Percentiles rank a stretch among this genome's conserved stretches.
These are phyloP conservation scores for Akanthomyces uredinophilus DNA, from an alignment of 2,329 filamentous ascomycete species.

Conservation along the genomic window DNA sequence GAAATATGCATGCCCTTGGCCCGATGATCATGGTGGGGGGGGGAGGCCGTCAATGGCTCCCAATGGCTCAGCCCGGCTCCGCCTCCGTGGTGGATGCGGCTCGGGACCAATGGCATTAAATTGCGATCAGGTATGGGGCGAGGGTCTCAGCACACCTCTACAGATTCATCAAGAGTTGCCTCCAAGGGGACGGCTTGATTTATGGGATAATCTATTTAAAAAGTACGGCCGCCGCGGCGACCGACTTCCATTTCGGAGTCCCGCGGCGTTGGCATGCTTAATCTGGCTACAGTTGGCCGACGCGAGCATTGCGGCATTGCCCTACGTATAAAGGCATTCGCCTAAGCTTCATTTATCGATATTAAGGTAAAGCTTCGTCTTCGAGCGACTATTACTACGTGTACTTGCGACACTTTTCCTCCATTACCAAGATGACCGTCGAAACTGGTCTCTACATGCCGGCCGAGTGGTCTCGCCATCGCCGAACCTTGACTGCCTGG, in stretches of 20 bases:
- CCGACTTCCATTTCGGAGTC: not conserved
- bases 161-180: not conserved
- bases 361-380: not conserved
- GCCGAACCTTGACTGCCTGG: constrained; percentile 8
- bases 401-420: not conserved
- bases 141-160: not conserved
- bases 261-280: not conserved
- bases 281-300: not conserved
- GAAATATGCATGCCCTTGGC: not conserved
- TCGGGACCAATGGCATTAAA: not conserved
- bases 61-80: not conserved
- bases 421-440: not conserved
- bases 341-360: not conserved
- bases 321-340: not conserved
- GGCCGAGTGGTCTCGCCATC: constrained; percentile 6
- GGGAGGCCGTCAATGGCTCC: not conserved
- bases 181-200: not conserved
- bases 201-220: not conserved
- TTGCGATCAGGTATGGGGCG: not conserved
- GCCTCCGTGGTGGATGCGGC: not conserved
- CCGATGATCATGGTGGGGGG: not conserved
- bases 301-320: not conserved
- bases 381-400: not conserved
- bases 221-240: not conserved
- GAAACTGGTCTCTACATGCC: constrained; percentile 5